phyloP scores from a whole-genome alignment of 108 stramenopile genomes.

The Cyclostephanos invisitatus region DNA sequence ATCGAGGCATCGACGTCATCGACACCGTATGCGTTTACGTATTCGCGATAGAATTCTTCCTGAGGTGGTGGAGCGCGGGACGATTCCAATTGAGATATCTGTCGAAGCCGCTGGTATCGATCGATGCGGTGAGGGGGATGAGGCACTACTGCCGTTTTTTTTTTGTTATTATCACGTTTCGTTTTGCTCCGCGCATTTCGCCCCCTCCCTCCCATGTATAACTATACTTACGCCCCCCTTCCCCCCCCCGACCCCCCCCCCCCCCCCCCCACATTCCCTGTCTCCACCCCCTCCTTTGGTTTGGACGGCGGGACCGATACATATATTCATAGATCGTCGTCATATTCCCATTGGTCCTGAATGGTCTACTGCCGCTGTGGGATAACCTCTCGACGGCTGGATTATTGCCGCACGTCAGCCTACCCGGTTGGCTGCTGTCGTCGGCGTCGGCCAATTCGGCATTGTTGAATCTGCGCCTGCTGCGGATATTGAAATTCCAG shows the following conservation, averaged over 20 bases:
- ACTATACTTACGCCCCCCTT: too few species aligned
- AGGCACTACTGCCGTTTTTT: neutral
- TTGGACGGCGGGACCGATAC: too few species aligned
- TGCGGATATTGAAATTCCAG: constrained; percentile 75
- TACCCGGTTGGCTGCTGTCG: constrained; percentile 45
- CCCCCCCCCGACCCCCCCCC: constrained; percentile 24
- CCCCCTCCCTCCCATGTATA: too few species aligned
- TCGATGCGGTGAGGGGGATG: constrained; percentile 49
- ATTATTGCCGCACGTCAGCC: constrained; percentile 26
- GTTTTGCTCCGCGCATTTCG: too few species aligned
- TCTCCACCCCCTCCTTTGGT: neutral
- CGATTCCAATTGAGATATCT: constrained; percentile 52
- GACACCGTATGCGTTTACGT: constrained; percentile 47
- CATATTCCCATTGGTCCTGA: constrained; percentile 41
- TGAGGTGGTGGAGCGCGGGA: constrained; percentile 63
- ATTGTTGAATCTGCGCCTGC: constrained; percentile 62
- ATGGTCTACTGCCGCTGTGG: constrained; percentile 39
- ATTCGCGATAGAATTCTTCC: constrained; percentile 62
- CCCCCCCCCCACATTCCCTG: neutral
- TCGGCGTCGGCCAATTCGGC: constrained; percentile 45
- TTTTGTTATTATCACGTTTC: neutral
- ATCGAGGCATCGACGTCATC: constrained; percentile 16
- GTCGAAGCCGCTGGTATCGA: constrained; percentile 51
- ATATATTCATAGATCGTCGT: constrained; percentile 18
- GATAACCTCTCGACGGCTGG: constrained; percentile 41